Evolutionary conservation across 805 yeast genomes (phyloP), one percentile per base, ranked within the genome.

Genomic region (Yamadazyma kitorensis): DNA sequence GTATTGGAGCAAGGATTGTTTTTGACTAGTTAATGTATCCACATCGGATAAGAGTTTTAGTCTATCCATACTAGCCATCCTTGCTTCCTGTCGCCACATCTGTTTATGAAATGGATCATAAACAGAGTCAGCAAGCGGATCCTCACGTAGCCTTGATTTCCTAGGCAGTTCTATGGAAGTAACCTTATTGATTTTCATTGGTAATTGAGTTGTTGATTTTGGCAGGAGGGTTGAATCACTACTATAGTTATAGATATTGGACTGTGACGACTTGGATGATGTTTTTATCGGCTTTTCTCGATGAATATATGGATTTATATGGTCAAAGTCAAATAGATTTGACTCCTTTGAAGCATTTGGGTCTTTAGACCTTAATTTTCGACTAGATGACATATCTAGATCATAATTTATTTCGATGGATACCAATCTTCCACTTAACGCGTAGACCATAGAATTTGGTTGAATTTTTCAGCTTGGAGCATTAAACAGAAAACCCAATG

Each of bases 81-180:
- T 67, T 39, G 70, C 71, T 54, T 85, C 95, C 33, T 79, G 80
- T 36, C 74, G 74, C 42, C 72, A 75, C 78, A 82, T 75, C 24
- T 73, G 66, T 26, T 68, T 68, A 55, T 83, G 89, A 46, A 69
- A 74, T 10, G 60, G 41, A 19, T 54, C 47, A 50, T 62, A 79
- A 10, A 61, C 13, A 0, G 51, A 44, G 50, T 78, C 82, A 1
- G 55, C 46, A 30, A 84, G 57, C 4, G 78, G 76, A 37, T 65
- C 72, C 5, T 25, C 45, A 2, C 36, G 24, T 6, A 40, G 11
- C 15, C 32, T 37, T 10, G 40, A 29, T 19, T 37, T 37, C 13
- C 39, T 24, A 6, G 42, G 43, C 43, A 33, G 38, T 14, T 24
- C 35, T 20, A 31, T 27, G 2, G 31, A 13, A 9, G 10, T 2